Base-by-base conservation (phyloP, 2,329 filamentous ascomycete genomes). In the Rutstroemia sydowiana region DNA sequence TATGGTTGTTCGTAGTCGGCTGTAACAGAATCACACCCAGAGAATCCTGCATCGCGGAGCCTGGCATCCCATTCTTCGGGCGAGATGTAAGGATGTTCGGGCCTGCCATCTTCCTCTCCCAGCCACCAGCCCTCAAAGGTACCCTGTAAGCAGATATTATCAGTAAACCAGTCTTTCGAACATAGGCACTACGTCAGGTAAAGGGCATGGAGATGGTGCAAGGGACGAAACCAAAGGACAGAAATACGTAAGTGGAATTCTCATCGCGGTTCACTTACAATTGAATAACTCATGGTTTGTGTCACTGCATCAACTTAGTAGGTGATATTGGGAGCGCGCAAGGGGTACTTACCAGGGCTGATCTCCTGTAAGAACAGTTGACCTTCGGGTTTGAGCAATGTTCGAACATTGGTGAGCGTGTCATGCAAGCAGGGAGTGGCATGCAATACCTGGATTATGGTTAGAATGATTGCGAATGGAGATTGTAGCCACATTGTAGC, bases 1-100 rank as follows among this genome's bases (percentile, higher is more conserved):
- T 53, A 61, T 5, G 59, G 57, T 13, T 48, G 30, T 14, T 58
- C 55, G 20, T 44, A 30, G 39, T 69, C 65, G 34, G 57, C 53
- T 1, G 56, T 49, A 2, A 61, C 51, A 1, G 52, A 44, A 16
- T 69, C 63, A 8, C 59, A 46, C 1, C 67, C 65, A 0, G 56
- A 53, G 46, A 71, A 71, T 4, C 69, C 69, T 16, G 59, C 54
- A 6, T 34, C 39, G 2, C 39, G 31, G 1, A 69, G 56, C 30
- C 62, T 58, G 3, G 20, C 23, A 11, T 64, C 53, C 67, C 66
- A 69, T 34, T 57, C 31, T 2, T 60, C 51, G 1, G 54, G 26
- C 9, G 42, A 28, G 4, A 68, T 47, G 40, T 60, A 65, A 5
- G 66, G 64, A 32, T 63, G 52, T 10, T 59, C 23, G 3, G 45